Conservation (phyloP, 495 filamentous ascomycete genomes). For the Poronia punctata region DNA sequence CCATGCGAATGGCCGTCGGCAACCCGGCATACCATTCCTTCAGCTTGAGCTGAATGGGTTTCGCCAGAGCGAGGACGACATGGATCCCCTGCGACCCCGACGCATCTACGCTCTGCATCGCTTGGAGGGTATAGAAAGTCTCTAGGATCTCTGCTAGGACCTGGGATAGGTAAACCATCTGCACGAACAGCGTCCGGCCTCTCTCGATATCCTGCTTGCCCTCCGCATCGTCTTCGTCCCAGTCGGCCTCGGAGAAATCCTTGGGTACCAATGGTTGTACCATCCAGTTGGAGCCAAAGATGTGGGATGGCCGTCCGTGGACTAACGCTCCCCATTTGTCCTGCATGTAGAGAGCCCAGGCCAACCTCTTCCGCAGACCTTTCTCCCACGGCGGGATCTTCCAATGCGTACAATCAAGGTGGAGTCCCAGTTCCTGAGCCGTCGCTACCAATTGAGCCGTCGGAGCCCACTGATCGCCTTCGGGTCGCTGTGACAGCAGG, state of each 20-base stretch:
- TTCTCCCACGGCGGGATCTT: constrained; percentile 83
- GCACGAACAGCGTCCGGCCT: constrained; percentile 59
- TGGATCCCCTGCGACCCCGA: constrained; percentile 52
- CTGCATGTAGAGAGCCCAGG: constrained; percentile 88
- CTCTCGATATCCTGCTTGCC: constrained; percentile 59
- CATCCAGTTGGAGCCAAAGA: constrained; percentile 75
- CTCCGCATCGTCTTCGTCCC: constrained; percentile 49
- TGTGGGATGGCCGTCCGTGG: constrained; percentile 78
- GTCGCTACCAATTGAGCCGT: constrained; percentile 80
- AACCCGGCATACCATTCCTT: constrained; percentile 72
- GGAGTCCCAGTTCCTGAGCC: constrained; percentile 76
- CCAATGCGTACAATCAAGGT: constrained; percentile 83
- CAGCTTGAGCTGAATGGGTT: constrained; percentile 75
- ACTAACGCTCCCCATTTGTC: constrained; percentile 91
- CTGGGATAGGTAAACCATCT: constrained; percentile 67
- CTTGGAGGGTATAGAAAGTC: constrained; percentile 70
- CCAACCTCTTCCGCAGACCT: constrained; percentile 73
- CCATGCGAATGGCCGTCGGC: constrained; percentile 61
- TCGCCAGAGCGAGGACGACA: constrained; percentile 64
- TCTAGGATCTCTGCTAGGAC: constrained; percentile 73
- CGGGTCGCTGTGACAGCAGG: constrained; percentile 79
- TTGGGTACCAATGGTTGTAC: constrained; percentile 59
- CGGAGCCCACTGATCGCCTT: constrained; percentile 76
- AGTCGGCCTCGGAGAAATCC: constrained; percentile 65
- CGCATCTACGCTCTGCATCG: constrained; percentile 42